Percentiles rank a stretch among this genome's conserved stretches.
Conservation (phyloP, 2,329 filamentous ascomycete species). For the Davidsoniella virescens region DNA sequence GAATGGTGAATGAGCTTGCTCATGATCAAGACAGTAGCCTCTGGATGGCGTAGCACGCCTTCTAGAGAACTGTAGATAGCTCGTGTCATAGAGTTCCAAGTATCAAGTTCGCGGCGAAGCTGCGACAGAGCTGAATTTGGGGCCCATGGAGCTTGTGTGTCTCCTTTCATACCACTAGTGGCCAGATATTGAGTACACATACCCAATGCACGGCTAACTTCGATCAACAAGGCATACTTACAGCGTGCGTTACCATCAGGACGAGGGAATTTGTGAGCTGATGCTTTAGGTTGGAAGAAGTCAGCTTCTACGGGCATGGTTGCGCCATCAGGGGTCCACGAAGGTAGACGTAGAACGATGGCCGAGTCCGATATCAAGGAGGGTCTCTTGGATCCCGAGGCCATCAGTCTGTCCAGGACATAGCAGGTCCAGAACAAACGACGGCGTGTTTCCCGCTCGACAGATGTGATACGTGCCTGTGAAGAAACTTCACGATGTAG, state of each 20-base stretch:
- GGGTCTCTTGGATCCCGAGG: conserved; percentile 66
- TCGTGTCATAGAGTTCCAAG: conserved; percentile 70
- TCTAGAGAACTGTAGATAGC: conserved; percentile 64
- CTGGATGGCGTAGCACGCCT: conserved; percentile 57
- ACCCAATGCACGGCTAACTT: conserved; percentile 68
- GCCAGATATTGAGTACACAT: conserved; percentile 73
- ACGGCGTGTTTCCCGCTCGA: conserved; percentile 60
- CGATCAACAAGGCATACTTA: conserved; percentile 65
- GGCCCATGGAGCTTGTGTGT: conserved; percentile 86
- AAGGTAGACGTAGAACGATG: conserved; percentile 58
- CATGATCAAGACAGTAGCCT: conserved; percentile 63
- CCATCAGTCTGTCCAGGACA: conserved; percentile 67
- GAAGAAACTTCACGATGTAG: conserved; percentile 62
- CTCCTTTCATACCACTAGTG: conserved; percentile 71
- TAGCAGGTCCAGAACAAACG: conserved; percentile 86
- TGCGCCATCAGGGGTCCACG: conserved; percentile 48
- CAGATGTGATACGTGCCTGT: conserved; percentile 17
- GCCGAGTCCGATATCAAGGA: conserved; percentile 58
- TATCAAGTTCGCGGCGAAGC: conserved; percentile 69
- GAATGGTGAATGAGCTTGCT: conserved; percentile 80
- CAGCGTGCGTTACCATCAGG: conserved; percentile 57
- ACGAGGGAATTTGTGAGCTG: conserved; percentile 60
- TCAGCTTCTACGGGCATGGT: conserved; percentile 56
- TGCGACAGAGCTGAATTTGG: conserved; percentile 71
- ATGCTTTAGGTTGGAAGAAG: conserved; percentile 50